A percentile compares a stretch with the other conserved stretches of the same genome.
These are phyloP conservation scores for Rhododendron ovatum DNA, from an alignment of 148 eudicot genomes.

Conservation along the genomic window DNA sequence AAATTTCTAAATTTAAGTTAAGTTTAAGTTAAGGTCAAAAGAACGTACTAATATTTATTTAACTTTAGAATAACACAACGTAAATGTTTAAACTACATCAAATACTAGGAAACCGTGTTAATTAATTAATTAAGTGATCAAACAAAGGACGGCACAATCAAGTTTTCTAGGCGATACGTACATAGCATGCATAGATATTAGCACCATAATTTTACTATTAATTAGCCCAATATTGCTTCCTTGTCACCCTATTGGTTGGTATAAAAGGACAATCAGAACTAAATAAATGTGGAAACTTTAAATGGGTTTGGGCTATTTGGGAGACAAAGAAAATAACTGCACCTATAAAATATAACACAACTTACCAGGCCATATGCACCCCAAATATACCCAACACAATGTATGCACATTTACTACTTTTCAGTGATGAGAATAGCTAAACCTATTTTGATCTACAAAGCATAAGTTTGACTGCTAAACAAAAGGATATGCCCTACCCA, in stretches of 20 bases:
- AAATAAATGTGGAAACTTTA: background rate
- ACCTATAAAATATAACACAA: background rate
- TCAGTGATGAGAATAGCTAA: background rate
- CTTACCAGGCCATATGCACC: background rate
- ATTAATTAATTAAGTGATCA: background rate
- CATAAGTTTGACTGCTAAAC: background rate
- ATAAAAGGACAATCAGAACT: background rate
- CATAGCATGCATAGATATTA: background rate
- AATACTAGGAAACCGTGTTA: background rate
- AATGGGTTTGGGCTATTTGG: background rate
- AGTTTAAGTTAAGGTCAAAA: too few species aligned
- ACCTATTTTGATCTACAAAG: background rate
- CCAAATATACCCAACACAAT: conserved; percentile 6
- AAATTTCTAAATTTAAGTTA: too few species aligned
- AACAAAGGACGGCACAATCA: background rate
- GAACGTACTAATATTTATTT: too few species aligned
- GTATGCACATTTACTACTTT: background rate
- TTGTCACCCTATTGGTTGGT: background rate
- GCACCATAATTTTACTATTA: background rate
- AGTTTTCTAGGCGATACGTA: background rate
- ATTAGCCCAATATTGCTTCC: background rate
- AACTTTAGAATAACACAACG: background rate
- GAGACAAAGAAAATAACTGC: background rate
- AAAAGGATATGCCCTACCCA: background rate
- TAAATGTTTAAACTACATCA: background rate